These are phyloP conservation scores for Cyclanthera cordifolia DNA, from an alignment of 306 rosid species.

Conservation along the genomic window DNA sequence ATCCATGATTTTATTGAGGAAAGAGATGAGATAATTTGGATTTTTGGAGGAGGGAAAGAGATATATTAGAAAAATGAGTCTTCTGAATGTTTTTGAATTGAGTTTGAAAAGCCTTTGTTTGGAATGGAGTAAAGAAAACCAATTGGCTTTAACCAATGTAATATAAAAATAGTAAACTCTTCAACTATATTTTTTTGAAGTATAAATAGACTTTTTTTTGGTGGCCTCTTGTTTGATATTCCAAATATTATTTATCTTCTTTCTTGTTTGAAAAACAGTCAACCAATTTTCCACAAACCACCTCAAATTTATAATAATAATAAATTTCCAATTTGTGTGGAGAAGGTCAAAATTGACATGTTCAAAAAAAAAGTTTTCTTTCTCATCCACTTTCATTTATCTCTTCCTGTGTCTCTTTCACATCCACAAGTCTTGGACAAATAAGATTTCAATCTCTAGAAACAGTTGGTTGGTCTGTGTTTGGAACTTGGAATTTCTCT, in stretches of 20 bases:
- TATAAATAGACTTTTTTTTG: neutral
- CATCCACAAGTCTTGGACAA: too few species aligned
- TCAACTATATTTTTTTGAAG: neutral
- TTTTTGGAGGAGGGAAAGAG: neutral
- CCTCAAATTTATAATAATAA: too few species aligned
- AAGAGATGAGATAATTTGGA: neutral
- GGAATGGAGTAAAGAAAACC: neutral
- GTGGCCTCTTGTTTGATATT: neutral
- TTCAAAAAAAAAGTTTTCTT: too few species aligned
- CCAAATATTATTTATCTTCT: neutral
- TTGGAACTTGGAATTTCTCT: too few species aligned
- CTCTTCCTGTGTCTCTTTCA: too few species aligned
- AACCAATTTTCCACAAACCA: too few species aligned
- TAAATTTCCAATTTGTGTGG: too few species aligned
- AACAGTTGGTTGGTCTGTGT: too few species aligned
- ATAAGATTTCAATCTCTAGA: too few species aligned
- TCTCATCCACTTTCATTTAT: too few species aligned
- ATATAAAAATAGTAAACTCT: constrained; percentile 4
- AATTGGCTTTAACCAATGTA: neutral
- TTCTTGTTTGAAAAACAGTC: too few species aligned
- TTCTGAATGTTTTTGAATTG: constrained; percentile 1
- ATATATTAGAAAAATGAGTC: neutral
- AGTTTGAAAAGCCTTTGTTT: constrained; percentile 11
- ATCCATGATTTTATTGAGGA: constrained; percentile 15
- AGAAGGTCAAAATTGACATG: too few species aligned